A percentile compares a stretch with the other conserved stretches of the same genome.
Evolutionary conservation across 2,329 filamentous ascomycete genomes (phyloP).

Genomic region (Monilinia vaccinii-corymbosi): DNA sequence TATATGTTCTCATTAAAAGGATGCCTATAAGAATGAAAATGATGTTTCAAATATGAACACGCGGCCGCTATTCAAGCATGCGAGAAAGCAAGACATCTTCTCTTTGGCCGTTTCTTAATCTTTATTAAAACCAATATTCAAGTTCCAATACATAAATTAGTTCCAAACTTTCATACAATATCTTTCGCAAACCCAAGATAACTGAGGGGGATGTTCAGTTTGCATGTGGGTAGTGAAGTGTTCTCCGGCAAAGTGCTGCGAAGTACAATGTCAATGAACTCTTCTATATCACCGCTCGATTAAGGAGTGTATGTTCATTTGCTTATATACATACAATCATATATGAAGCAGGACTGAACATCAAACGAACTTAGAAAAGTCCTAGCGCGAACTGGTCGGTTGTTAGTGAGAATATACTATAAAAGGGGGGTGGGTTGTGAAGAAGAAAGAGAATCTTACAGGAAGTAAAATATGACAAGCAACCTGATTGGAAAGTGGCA

Average conservation of each 20-base stretch:
- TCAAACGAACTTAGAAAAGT: conserved; percentile 2
- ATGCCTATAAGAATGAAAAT: neutral
- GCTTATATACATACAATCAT: neutral
- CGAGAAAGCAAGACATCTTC: neutral
- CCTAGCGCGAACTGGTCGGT: conserved; percentile 12
- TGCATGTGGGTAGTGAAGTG: too few species aligned
- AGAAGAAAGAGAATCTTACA: conserved; percentile 4
- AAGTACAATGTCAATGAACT: neutral
- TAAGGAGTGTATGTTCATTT: neutral
- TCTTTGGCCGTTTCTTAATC: neutral
- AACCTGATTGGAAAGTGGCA: conserved; percentile 39
- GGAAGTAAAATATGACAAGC: conserved; percentile 17
- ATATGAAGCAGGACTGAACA: neutral
- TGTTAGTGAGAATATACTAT: neutral
- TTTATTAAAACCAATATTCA: too few species aligned
- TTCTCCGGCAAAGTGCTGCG: too few species aligned
- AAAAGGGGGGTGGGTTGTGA: neutral
- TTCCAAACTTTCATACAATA: too few species aligned
- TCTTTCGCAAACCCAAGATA: too few species aligned
- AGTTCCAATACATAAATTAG: too few species aligned
- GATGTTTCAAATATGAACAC: neutral
- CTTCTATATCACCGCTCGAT: neutral
- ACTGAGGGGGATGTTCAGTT: too few species aligned
- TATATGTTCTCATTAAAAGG: neutral
- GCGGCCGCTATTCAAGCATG: neutral